Conservation (phyloP, 164 flowering plant species). For the Annona cherimola region DNA sequence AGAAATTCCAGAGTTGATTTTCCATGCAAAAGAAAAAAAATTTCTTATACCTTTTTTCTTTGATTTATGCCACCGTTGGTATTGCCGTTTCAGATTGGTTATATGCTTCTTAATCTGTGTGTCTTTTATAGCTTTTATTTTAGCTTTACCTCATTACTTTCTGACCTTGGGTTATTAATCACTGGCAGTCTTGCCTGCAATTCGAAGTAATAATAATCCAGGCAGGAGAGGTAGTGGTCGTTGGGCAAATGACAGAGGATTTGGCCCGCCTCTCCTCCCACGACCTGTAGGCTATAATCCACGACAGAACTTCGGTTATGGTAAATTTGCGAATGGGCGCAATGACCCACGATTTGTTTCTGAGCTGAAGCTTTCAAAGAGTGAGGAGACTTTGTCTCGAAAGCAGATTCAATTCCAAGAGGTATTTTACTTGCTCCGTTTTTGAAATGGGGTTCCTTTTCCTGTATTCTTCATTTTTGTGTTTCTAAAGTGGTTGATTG, state of each 20-base stretch:
- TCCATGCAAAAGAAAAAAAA: no score
- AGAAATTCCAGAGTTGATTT: background rate
- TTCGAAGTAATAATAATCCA: slow-evolving; percentile 44
- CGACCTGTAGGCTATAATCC: slow-evolving; percentile 75
- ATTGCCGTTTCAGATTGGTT: background rate
- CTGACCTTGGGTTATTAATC: background rate
- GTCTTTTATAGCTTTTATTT: background rate
- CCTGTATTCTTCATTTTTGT: background rate
- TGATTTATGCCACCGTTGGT: background rate
- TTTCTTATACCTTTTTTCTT: no score
- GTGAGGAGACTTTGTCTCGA: slow-evolving; percentile 91
- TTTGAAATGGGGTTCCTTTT: background rate
- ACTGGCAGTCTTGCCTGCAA: slow-evolving; percentile 60
- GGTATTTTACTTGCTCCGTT: slow-evolving; percentile 33
- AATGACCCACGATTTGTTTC: slow-evolving; percentile 88
- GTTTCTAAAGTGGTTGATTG: background rate
- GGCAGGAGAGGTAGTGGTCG: slow-evolving; percentile 81
- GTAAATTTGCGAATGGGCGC: slow-evolving; percentile 46
- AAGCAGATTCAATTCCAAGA: slow-evolving; percentile 71
- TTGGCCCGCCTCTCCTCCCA: slow-evolving; percentile 68
- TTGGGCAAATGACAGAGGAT: slow-evolving; percentile 76
- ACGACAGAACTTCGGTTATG: slow-evolving; percentile 56
- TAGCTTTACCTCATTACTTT: background rate
- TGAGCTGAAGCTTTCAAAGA: slow-evolving; percentile 77
- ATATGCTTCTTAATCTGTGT: background rate